Evolutionary conservation across 768 basidiomycete genomes (phyloP).

Genomic region (Mycena albidolilacea): DNA sequence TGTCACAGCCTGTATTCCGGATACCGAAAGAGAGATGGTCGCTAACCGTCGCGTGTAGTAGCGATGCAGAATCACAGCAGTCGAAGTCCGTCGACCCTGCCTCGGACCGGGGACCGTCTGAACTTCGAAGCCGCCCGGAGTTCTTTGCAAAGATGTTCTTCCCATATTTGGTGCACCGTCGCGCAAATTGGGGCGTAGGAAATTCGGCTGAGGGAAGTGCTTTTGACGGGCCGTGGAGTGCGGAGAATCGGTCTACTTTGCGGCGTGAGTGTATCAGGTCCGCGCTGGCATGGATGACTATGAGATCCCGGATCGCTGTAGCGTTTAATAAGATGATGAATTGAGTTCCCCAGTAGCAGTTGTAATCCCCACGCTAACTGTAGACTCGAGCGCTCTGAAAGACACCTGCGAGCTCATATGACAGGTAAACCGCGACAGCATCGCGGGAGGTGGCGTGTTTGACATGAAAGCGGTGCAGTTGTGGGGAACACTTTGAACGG

Average conservation of each 20-base stretch:
- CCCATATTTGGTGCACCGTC: not conserved
- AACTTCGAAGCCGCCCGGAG: not conserved
- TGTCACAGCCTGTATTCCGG: slow-evolving; percentile 11
- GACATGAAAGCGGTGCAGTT: slow-evolving; percentile 36
- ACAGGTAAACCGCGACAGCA: slow-evolving; percentile 2
- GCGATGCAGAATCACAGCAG: not conserved
- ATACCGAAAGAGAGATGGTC: not conserved
- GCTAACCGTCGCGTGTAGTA: slow-evolving; percentile 12
- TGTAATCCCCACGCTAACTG: not conserved
- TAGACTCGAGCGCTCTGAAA: not conserved
- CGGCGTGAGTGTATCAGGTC: not conserved
- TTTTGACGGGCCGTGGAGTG: slow-evolving; percentile 3
- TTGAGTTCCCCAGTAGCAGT: not conserved
- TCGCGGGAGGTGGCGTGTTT: slow-evolving; percentile 18
- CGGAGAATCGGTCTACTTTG: not conserved
- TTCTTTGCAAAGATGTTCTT: not conserved
- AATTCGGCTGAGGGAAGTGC: slow-evolving; percentile 12
- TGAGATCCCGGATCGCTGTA: slow-evolving; percentile 11
- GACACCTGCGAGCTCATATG: slow-evolving; percentile 14
- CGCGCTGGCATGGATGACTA: slow-evolving; percentile 10
- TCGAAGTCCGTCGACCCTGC: slow-evolving; percentile 24
- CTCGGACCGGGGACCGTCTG: slow-evolving; percentile 13
- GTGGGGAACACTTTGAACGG: slow-evolving; percentile 33
- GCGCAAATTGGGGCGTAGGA: not conserved
- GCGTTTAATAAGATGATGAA: slow-evolving; percentile 7